Evolutionary conservation across 768 basidiomycete genomes (phyloP), one percentile per base, ranked within the genome.

Genomic region (Boletus eberwhitei): DNA sequence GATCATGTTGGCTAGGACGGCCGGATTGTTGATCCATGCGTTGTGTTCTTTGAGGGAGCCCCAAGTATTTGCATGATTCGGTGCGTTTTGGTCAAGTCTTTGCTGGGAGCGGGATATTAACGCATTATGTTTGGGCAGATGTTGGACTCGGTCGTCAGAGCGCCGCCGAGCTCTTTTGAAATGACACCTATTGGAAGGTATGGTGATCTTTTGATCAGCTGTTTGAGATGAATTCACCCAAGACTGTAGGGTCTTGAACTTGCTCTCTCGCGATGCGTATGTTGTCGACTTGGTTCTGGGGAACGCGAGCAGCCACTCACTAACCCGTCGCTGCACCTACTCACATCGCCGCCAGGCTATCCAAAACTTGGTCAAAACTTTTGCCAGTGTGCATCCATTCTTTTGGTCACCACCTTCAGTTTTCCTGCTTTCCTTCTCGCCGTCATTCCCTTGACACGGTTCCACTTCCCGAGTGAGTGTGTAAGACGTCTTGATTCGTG

Each of bases 121-220:
- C 37, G 19, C 34, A 47, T 50, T 52, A 34, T 50, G 45, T 24
- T 9, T 41, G n/a, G 31, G 14, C 57, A 90, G 88, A 91, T 92
- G 88, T 71, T 93, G 62, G 64, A 81, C 45, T 81, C 93, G 3
- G 78, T 98, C 34, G 83, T 98, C 77, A 81, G 80, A 24, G 87
- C 91, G 0, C 93, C 93, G 0, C 70, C 95, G 60, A 85, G 82
- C 60, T 98, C 92, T 75, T 98, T 97, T 67, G 95, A 97, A 69
- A 72, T 79, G 51, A 97, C 93, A 0, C 95, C 93, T 2, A 86
- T 82, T 17, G 93, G 93, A 59, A 81, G 88, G 88, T 88, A 60
- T 46, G 77, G 57, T 31, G 12, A 14, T 22, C 21, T n/a, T n/a
- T 48, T 1, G 7, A 24, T 1, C 41, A 7, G 48, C 24, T 35